Base-by-base conservation (phyloP, 768 basidiomycete species). In the Termitomyces sp. region DNA sequence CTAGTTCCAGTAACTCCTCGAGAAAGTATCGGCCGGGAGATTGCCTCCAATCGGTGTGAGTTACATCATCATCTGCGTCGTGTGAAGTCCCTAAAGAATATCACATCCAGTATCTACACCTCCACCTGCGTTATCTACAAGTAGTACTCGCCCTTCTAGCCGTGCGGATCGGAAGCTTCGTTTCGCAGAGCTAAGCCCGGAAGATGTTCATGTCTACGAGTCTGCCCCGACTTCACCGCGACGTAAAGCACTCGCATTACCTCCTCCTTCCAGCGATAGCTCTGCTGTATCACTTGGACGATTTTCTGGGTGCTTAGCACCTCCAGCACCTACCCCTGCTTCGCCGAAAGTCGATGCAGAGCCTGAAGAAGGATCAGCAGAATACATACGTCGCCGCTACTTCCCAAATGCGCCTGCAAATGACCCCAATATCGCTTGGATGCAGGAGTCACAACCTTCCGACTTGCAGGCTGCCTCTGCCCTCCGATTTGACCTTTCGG, bases 341-440 rank as follows among this genome's bases (percentile, higher is more conserved):
- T 25, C 19, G 5, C 42, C 27, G n/a, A 44, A 47, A 7, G 41
- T 53, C 25, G 48, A 62, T 21, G 53, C 56, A 14, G 74, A 79
- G 38, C 76, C 75, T 4, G 83, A 84, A 61, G 88, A 89, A 65
- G 90, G 90, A 6, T 86, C 88, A 0, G 84, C 93, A 3, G 92
- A 93, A 67, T 82, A 89, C 65, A 95, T 96, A 56, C 87, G 92
- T 25, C 80, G 78, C 25, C 86, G 85, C 38, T 96, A 86, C 73
- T 97, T 97, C 65, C 91, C 95, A 0, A 70, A 81, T 55, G 82
- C 84, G 1, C 79, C 86, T 4, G 70, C 80, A 10, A 76, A 87
- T 62, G 84, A 93, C 61, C 86, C 92, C 6, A 84, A 82, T 46
- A 75, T 97, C 9, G 86, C 83, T 32, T 98, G 95, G 95, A 89